Evolutionary conservation across 352 stramenopile genomes (phyloP).

Genomic region (Globisporangium viniferum): DNA sequence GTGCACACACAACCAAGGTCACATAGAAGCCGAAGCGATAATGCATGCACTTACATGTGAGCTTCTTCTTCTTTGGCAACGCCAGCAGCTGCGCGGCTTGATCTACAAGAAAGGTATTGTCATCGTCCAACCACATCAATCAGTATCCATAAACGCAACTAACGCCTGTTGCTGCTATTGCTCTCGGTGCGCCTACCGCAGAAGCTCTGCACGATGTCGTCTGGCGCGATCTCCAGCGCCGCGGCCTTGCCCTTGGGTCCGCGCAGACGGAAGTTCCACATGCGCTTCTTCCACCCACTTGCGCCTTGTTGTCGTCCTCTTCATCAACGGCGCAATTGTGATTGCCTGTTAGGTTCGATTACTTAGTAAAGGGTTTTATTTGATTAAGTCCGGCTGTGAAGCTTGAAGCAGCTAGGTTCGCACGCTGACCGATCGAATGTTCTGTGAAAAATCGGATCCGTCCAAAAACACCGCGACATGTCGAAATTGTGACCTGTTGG

Average conservation of each 20-base stretch:
- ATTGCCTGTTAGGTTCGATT: not conserved
- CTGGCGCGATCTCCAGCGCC: slow-evolving; percentile 45
- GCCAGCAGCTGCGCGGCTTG: slow-evolving; percentile 37
- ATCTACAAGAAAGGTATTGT: slow-evolving; percentile 22
- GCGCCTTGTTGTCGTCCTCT: not conserved
- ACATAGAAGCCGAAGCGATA: not conserved
- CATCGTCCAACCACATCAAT: slow-evolving; percentile 3
- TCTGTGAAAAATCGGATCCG: slow-evolving; percentile 4
- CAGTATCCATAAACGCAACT: not conserved
- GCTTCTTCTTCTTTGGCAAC: slow-evolving; percentile 37
- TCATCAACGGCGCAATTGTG: not conserved
- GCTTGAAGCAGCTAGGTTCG: no score
- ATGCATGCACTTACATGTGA: slow-evolving; percentile 38
- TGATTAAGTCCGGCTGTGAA: not conserved
- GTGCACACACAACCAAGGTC: not conserved
- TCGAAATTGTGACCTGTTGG: not conserved
- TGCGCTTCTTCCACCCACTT: slow-evolving; percentile 8
- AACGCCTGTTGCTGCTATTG: no score
- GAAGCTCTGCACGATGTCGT: slow-evolving; percentile 37
- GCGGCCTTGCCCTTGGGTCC: slow-evolving; percentile 54
- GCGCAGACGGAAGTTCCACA: slow-evolving; percentile 69
- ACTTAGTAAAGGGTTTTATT: no score
- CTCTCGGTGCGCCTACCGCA: slow-evolving; percentile 26
- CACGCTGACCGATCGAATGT: slow-evolving; percentile 7
- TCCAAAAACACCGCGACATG: not conserved